These are phyloP conservation scores for Fragaria iinumae DNA, from an alignment of 306 rosid genomes.

Conservation along the genomic window DNA sequence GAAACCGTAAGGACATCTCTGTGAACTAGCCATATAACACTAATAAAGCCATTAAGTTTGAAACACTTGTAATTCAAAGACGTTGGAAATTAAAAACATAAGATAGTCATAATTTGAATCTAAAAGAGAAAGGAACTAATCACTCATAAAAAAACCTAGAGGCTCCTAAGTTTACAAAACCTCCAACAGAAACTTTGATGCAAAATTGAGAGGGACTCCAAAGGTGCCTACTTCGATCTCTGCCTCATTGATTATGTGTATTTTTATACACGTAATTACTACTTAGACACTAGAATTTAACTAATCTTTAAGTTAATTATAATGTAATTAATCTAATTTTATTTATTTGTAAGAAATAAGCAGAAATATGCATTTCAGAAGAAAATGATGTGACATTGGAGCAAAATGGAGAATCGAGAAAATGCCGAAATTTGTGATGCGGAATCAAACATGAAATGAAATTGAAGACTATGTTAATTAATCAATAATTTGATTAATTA, in stretches of 20 bases:
- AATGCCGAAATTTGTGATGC: too few species aligned
- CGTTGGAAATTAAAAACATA: neutral
- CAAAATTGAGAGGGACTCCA: neutral
- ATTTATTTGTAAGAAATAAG: too few species aligned
- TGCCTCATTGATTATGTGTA: conserved; percentile 27
- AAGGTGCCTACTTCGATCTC: conserved; percentile 63
- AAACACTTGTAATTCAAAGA: neutral
- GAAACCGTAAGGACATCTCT: neutral
- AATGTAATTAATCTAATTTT: too few species aligned
- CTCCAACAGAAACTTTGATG: conserved; percentile 1
- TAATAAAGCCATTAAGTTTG: neutral
- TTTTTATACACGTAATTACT: too few species aligned
- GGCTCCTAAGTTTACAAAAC: neutral
- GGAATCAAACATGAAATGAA: too few species aligned
- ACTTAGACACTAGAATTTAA: rapidly evolving
- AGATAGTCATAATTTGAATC: neutral
- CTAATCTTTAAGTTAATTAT: too few species aligned
- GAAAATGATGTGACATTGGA: too few species aligned
- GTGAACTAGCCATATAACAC: too few species aligned
- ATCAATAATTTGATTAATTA: too few species aligned
- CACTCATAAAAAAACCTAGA: conserved; percentile 1
- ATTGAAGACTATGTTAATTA: too few species aligned
- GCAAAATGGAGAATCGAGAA: too few species aligned
- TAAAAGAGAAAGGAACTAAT: neutral
- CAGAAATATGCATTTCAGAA: too few species aligned